These are phyloP conservation scores for Neonectria magnoliae DNA, from an alignment of 2,329 filamentous ascomycete species.

Conservation along the genomic window DNA sequence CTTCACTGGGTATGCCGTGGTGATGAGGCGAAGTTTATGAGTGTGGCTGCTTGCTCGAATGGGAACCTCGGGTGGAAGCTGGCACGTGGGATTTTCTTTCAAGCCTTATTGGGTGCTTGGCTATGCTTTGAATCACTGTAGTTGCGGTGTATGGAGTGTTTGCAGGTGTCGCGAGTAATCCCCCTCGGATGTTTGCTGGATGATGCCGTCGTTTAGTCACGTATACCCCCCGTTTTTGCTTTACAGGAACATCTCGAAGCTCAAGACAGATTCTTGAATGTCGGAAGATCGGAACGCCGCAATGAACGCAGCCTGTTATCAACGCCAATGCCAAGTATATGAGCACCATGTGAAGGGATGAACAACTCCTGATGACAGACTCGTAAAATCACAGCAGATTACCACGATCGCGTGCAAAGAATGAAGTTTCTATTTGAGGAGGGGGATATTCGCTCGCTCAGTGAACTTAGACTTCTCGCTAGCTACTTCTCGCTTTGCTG, in stretches of 20 bases:
- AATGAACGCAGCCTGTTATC: not conserved
- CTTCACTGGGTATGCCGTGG: not conserved
- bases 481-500: constrained; percentile 31
- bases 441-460: not conserved
- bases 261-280: not conserved
- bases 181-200: not conserved
- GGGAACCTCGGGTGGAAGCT: not conserved
- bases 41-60: not conserved
- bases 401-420: not conserved
- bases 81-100: not conserved
- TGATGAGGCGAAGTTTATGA: not conserved
- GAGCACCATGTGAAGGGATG: not conserved
- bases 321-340: not conserved
- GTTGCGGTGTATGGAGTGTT: constrained; percentile 11
- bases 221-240: constrained; percentile 5
- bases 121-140: not conserved
- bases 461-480: constrained; percentile 9
- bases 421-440: not conserved
- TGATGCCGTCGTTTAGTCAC: not conserved
- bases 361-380: not conserved
- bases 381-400: not conserved
- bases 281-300: not conserved
- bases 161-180: not conserved
- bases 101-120: not conserved
- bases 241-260: not conserved